Evolutionary conservation across 257 asterid genomes (phyloP).

Genomic region (Fraxinus excelsior): DNA sequence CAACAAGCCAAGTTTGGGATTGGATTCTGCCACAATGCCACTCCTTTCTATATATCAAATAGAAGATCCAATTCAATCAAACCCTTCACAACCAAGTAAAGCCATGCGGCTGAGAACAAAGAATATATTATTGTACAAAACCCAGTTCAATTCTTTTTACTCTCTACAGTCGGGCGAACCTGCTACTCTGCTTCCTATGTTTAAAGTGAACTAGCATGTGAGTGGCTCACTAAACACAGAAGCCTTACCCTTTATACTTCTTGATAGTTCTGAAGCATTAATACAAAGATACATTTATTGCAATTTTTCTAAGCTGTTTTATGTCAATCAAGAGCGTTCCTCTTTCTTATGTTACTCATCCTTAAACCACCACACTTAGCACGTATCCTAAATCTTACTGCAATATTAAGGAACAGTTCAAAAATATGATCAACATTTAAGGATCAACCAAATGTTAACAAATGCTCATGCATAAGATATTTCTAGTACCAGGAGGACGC

Average conservation of each 20-base stretch:
- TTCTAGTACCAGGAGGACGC: background rate
- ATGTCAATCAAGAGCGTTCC: background rate
- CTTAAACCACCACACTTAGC: background rate
- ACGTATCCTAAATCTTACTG: background rate
- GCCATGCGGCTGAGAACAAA: background rate
- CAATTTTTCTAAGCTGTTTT: background rate
- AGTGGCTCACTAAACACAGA: constrained; percentile 3
- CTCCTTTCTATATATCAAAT: background rate
- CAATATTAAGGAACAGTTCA: background rate
- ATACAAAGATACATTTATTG: background rate
- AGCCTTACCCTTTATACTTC: background rate
- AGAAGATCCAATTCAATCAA: background rate
- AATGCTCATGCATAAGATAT: no score
- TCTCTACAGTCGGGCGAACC: background rate
- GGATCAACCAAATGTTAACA: background rate
- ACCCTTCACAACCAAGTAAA: background rate
- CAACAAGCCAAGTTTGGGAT: background rate
- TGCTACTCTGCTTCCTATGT: background rate
- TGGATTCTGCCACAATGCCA: background rate
- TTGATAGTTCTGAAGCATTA: background rate
- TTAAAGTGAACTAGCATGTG: background rate
- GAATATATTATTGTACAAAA: background rate
- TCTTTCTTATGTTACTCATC: background rate
- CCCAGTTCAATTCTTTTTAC: background rate
- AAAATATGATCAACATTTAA: background rate